Percentiles rank a stretch among this genome's conserved stretches.
Conservation (phyloP, 129 eudicot genomes). For the Chrysanthemum lavandulifolium region DNA sequence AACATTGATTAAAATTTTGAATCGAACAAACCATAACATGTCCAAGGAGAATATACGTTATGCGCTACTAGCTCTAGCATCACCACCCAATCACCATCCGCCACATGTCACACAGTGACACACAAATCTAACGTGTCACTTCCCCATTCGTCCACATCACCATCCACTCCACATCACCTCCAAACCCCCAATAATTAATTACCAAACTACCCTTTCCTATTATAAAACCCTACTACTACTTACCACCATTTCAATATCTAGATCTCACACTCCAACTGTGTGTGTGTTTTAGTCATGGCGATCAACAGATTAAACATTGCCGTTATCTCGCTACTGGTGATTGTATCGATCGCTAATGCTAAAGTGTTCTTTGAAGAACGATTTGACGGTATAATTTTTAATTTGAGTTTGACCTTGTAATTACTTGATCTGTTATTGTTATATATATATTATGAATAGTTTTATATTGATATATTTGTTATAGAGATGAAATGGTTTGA, state of each 20-base stretch:
- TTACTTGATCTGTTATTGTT: slow-evolving; percentile 3
- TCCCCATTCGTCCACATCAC: slow-evolving; percentile 37
- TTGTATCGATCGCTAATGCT: slow-evolving; percentile 59
- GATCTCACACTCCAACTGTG: slow-evolving; percentile 7
- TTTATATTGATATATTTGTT: neutral
- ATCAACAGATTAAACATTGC: slow-evolving; percentile 39
- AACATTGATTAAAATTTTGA: too few relatives aligned
- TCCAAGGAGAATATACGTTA: too few relatives aligned
- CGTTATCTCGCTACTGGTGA: slow-evolving; percentile 34
- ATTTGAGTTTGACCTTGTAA: neutral
- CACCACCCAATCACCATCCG: slow-evolving; percentile 37
- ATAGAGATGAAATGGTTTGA: neutral
- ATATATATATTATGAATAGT: neutral
- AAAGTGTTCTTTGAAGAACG: slow-evolving; percentile 87
- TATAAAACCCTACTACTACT: slow-evolving; percentile 17
- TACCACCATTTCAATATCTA: neutral
- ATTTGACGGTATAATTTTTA: slow-evolving; percentile 53
- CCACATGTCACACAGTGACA: slow-evolving; percentile 62
- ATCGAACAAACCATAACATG: too few relatives aligned
- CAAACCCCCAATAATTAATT: slow-evolving; percentile 1
- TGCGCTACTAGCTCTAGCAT: neutral
- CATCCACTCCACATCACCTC: slow-evolving; percentile 17
- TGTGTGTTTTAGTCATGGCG: slow-evolving; percentile 52
- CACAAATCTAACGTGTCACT: slow-evolving; percentile 24
- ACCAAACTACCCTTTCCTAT: slow-evolving; percentile 17